Conservation (phyloP, 75 land plant genomes). For the Pinus tabuliformis region DNA sequence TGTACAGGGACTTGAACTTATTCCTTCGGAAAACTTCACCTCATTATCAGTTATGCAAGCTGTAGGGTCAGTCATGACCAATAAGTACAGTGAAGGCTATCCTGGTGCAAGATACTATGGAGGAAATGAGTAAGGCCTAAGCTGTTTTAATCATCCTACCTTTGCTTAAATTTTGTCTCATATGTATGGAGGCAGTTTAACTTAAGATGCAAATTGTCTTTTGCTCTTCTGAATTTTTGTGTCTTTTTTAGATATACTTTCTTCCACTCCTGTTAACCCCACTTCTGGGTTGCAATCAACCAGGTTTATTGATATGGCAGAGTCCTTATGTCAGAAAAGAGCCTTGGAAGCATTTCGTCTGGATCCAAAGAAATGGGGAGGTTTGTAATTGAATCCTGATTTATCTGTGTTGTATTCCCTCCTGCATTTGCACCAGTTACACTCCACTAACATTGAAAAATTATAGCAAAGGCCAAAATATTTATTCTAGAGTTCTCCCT, state of each 20-base stretch:
- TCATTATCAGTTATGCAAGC: slow-evolving; percentile 59
- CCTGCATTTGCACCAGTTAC: no score
- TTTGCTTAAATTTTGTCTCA: background rate
- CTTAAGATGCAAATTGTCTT: no score
- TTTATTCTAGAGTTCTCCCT: no score
- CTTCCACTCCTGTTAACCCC: no score
- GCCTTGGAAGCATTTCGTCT: slow-evolving; percentile 50
- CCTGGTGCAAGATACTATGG: slow-evolving; percentile 69
- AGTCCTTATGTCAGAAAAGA: slow-evolving; percentile 44
- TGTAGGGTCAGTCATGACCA: slow-evolving; percentile 61
- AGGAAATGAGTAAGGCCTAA: slow-evolving; percentile 45
- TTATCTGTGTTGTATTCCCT: no score
- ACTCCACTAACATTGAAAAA: no score
- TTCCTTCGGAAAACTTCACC: slow-evolving; percentile 62
- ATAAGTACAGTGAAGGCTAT: slow-evolving; percentile 60
- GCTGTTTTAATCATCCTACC: background rate
- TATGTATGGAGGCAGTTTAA: background rate
- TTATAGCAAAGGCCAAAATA: no score
- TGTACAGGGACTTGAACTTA: slow-evolving; percentile 53
- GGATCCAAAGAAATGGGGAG: slow-evolving; percentile 60
- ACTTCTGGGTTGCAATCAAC: background rate
- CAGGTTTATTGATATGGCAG: slow-evolving; percentile 68
- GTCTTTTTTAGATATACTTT: no score
- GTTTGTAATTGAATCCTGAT: slow-evolving; percentile 16
- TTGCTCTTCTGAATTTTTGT: no score